Conservation (phyloP, 257 asterid genomes). For the Vinca minor region DNA sequence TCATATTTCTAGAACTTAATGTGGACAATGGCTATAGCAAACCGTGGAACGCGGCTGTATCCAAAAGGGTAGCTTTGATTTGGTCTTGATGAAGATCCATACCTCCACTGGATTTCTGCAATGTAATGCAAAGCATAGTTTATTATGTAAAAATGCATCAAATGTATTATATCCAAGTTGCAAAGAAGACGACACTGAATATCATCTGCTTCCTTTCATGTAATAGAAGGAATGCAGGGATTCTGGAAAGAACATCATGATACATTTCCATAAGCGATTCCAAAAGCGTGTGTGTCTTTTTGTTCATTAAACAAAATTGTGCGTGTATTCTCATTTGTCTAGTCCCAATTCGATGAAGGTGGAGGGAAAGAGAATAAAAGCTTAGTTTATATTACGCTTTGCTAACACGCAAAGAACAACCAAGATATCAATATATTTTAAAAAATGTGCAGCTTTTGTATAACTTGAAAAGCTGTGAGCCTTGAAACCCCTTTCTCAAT, state of each 20-base stretch:
- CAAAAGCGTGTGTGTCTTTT: neutral
- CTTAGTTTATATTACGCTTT: neutral
- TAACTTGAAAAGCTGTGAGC: neutral
- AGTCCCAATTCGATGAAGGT: neutral
- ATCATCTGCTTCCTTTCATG: neutral
- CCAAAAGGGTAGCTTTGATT: constrained; percentile 53
- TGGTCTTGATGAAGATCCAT: constrained; percentile 51
- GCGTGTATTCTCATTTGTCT: neutral
- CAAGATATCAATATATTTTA: neutral
- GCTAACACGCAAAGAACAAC: neutral
- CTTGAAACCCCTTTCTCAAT: neutral
- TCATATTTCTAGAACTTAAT: neutral
- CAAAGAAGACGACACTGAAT: neutral
- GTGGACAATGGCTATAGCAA: constrained; percentile 19
- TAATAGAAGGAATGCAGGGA: neutral
- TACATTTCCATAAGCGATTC: neutral
- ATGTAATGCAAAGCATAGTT: neutral
- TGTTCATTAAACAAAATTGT: neutral
- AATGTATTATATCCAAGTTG: neutral
- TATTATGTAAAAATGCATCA: neutral
- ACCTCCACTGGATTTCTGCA: constrained; percentile 55
- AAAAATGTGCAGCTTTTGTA: neutral
- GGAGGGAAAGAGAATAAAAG: neutral
- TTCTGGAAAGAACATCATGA: neutral
- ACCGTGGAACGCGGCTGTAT: constrained; percentile 59